Percentiles rank a stretch among this genome's conserved stretches.
Evolutionary conservation across 1,139 yeast species (phyloP).

Genomic region (Zygosaccharomyces sapae): DNA sequence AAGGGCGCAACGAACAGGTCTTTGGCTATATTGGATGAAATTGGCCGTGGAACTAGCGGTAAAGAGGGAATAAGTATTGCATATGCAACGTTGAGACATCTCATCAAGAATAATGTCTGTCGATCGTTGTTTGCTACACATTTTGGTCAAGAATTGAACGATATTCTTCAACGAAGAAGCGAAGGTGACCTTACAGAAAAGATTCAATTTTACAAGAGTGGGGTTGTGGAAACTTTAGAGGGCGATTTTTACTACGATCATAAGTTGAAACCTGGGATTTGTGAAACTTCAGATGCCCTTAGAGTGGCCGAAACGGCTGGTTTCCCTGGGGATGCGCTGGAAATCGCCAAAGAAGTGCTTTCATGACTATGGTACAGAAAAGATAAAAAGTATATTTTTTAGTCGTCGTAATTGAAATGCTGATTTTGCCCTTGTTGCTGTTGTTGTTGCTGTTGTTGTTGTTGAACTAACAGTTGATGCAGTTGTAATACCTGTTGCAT

Average conservation of each 20-base stretch:
- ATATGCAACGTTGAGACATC: constrained; percentile 64
- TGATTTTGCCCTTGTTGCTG: constrained; percentile 14
- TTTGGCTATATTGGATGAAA: constrained; percentile 85
- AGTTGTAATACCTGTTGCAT: constrained; percentile 30
- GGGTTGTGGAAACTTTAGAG: constrained; percentile 43
- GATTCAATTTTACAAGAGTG: constrained; percentile 47
- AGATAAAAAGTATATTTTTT: neutral
- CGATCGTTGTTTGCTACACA: constrained; percentile 91
- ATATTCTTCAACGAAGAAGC: constrained; percentile 38
- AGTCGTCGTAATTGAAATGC: constrained; percentile 11
- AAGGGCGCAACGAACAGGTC: constrained; percentile 72
- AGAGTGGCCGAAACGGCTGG: constrained; percentile 82
- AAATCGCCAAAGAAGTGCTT: constrained; percentile 45
- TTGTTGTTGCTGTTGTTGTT: constrained; percentile 23
- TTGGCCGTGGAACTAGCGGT: constrained; percentile 95
- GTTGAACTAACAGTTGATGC: constrained; percentile 14
- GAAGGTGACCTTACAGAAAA: constrained; percentile 36
- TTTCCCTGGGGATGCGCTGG: constrained; percentile 61
- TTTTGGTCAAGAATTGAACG: constrained; percentile 66
- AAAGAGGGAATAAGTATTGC: constrained; percentile 89
- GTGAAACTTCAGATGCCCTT: constrained; percentile 77
- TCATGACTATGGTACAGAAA: constrained; percentile 3
- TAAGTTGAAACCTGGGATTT: constrained; percentile 63
- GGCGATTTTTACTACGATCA: constrained; percentile 53
- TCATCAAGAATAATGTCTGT: constrained; percentile 56